phyloP scores from a whole-genome alignment of 192 early-diverging fungal genomes.

The Linnemannia elongata region DNA sequence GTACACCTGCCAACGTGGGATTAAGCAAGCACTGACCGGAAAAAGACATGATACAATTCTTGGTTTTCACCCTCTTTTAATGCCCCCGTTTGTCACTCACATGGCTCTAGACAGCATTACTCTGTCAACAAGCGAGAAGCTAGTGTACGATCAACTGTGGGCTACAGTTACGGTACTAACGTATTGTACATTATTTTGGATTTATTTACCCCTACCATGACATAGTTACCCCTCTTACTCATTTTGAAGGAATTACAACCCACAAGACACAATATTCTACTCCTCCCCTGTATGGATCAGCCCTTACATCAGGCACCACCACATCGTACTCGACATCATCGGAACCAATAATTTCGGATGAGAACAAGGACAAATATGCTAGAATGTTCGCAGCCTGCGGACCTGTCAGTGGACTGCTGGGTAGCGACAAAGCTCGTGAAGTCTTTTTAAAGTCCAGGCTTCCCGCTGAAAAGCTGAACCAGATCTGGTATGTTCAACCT shows the following conservation, averaged over 20 bases:
- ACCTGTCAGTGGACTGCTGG: slow-evolving; percentile 56
- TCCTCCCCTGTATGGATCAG: background rate
- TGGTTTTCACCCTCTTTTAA: no score
- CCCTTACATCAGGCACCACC: slow-evolving; percentile 7
- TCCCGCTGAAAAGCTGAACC: slow-evolving; percentile 77
- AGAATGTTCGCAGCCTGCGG: slow-evolving; percentile 41
- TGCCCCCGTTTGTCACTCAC: background rate
- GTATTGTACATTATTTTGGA: no score
- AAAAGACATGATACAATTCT: no score
- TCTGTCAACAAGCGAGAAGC: slow-evolving; percentile 72
- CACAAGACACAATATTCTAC: slow-evolving; percentile 9
- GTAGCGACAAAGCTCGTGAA: slow-evolving; percentile 78
- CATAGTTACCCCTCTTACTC: slow-evolving; percentile 59
- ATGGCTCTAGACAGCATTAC: slow-evolving; percentile 18
- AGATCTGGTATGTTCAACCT: slow-evolving; percentile 78
- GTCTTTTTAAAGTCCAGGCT: slow-evolving; percentile 89
- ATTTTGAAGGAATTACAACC: slow-evolving; percentile 67
- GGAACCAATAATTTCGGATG: slow-evolving; percentile 35
- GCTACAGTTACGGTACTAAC: slow-evolving; percentile 1
- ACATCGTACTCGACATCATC: slow-evolving; percentile 19
- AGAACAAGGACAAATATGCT: slow-evolving; percentile 53
- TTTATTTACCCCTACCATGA: no score
- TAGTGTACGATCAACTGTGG: slow-evolving; percentile 71
- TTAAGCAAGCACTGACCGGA: no score
- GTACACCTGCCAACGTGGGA: no score